Evolutionary conservation across 768 basidiomycete species (phyloP), one percentile per base, ranked within the genome.

Genomic region (Termitomyces sp.): DNA sequence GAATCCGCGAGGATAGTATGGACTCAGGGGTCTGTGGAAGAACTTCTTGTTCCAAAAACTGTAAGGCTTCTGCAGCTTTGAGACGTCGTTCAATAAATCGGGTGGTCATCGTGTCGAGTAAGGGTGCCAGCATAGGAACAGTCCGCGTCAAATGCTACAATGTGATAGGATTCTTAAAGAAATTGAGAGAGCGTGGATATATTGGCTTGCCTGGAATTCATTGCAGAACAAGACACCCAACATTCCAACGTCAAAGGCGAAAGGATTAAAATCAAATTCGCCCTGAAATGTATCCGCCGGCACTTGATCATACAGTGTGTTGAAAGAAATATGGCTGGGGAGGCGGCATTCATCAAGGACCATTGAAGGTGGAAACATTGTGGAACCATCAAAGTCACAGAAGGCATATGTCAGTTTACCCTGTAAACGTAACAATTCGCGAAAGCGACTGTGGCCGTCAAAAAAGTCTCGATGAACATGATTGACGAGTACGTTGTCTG

Each of bases 231-330:
- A 23, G 23, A 23, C 23, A 23, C 23, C 23, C 23, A 23, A 23
- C 23, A 23, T 23, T 23, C 23, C 23, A 23, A 23, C 23, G 23
- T 23, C 23, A 23, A 23, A 23, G 9, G 62, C 63, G 49, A 68
- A 69, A 1, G 68, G 68, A 40, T 69, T 60, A 33, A 64, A 69
- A 43, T 64, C 62, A 12, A 60, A 41, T 55, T 69, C 67, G 5
- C 68, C 67, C 51, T 65, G 65, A 0, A 11, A 30, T 1, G 61
- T 62, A 41, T 70, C 67, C 17, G 33, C 6, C 11, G 60, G 53
- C 4, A 42, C 9, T 31, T 41, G 46, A 6, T 48, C 19, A 1
- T 10, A 35, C 10, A 38, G 19, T 10, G 41, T 50, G 19, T 48
- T 23, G 33, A 41, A 58, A 10, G 60, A 54, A 9, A 46, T 15